Conservation (phyloP, 805 yeast genomes). For the Peterozyma xylosa region DNA sequence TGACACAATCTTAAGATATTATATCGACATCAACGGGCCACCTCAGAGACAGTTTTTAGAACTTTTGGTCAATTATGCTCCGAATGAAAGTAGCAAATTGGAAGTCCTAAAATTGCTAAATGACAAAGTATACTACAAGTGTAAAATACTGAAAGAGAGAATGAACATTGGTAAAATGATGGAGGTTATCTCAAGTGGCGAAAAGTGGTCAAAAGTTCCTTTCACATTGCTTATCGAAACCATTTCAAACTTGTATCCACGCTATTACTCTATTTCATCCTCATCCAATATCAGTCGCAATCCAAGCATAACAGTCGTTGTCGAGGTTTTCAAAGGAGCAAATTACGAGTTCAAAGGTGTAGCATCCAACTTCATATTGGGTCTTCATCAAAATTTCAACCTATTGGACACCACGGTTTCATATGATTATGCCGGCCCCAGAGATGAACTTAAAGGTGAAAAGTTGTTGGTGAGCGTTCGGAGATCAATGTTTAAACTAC, state of each 20-base stretch:
- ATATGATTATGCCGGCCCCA: slow-evolving; percentile 69
- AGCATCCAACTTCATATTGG: slow-evolving; percentile 72
- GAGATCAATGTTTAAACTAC: slow-evolving; percentile 83
- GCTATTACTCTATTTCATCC: slow-evolving; percentile 90
- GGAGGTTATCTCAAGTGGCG: slow-evolving; percentile 44
- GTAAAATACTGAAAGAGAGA: slow-evolving; percentile 45
- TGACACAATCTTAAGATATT: slow-evolving; percentile 68
- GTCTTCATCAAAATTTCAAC: slow-evolving; percentile 49
- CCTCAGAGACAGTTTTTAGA: slow-evolving; percentile 77
- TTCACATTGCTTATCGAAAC: slow-evolving; percentile 75
- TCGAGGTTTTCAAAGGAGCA: slow-evolving; percentile 44
- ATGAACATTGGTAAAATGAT: slow-evolving; percentile 68
- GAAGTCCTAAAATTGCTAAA: slow-evolving; percentile 43
- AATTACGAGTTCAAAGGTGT: slow-evolving; percentile 55
- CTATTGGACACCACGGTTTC: slow-evolving; percentile 12
- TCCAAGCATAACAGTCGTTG: slow-evolving; percentile 76
- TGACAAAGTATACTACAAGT: slow-evolving; percentile 56
- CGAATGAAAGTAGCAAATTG: slow-evolving; percentile 43
- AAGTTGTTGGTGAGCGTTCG: slow-evolving; percentile 80
- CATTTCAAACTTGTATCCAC: slow-evolving; percentile 72
- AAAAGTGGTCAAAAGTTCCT: slow-evolving; percentile 66
- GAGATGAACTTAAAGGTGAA: slow-evolving; percentile 31
- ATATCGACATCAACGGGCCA: slow-evolving; percentile 80
- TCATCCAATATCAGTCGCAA: slow-evolving; percentile 59
- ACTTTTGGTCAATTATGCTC: slow-evolving; percentile 68